A percentile compares a stretch with the other conserved stretches of the same genome.
Conservation (phyloP, 2,329 filamentous ascomycete genomes). For the Paraconiothyrium sp. region DNA sequence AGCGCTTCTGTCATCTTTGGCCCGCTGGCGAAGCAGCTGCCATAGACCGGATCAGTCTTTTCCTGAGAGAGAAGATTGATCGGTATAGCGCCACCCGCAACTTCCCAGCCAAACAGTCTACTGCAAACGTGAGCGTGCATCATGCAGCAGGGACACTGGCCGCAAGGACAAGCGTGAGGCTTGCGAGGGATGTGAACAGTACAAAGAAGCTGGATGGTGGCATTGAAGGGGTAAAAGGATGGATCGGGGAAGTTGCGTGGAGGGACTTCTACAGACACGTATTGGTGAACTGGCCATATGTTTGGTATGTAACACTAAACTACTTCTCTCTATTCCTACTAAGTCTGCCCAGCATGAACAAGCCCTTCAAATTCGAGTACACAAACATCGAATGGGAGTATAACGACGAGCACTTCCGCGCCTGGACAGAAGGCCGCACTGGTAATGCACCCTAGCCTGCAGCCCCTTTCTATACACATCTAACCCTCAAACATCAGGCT, state of each 20-base stretch:
- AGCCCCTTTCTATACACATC: not conserved
- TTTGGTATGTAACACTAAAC: conserved; percentile 65
- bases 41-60: conserved; percentile 52
- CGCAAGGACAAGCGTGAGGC: conserved; percentile 56
- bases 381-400: conserved; percentile 81
- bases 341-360: conserved; percentile 66
- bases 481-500: conserved; percentile 41
- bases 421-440: conserved; percentile 66
- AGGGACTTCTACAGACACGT: conserved; percentile 68
- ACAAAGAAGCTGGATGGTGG: conserved; percentile 63
- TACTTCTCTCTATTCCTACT: conserved; percentile 1
- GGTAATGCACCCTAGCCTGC: not conserved
- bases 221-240: conserved; percentile 54
- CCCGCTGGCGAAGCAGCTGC: conserved; percentile 57
- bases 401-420: conserved; percentile 64
- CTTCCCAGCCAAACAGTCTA: conserved; percentile 53
- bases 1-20: conserved; percentile 53
- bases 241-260: conserved; percentile 64
- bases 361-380: conserved; percentile 84
- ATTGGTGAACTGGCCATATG: conserved; percentile 83
- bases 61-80: conserved; percentile 57
- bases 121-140: conserved; percentile 54
- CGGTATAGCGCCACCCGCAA: conserved; percentile 54
- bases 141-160: conserved; percentile 57
- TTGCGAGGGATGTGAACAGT: conserved; percentile 61